Evolutionary conservation across 2,329 filamentous ascomycete species (phyloP).

Genomic region (Beauveria sp.): DNA sequence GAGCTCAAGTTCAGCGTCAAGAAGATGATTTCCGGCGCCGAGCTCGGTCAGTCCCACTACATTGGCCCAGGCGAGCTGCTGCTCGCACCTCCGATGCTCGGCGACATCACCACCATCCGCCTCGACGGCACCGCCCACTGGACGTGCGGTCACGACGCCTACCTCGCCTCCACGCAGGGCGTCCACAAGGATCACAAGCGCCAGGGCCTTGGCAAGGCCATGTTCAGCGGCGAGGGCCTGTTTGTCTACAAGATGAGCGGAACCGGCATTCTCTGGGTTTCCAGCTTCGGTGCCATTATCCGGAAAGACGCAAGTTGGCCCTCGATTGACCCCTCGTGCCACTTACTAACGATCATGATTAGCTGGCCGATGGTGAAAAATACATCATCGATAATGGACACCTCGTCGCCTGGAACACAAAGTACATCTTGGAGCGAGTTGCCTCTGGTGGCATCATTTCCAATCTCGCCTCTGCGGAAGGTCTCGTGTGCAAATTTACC

Average conservation of each 20-base stretch:
- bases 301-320: slow-evolving; percentile 71
- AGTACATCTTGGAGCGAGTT: slow-evolving; percentile 84
- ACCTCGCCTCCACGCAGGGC: slow-evolving; percentile 79
- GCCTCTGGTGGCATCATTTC: slow-evolving; percentile 90
- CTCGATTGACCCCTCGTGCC: slow-evolving; percentile 15
- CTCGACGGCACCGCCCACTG: slow-evolving; percentile 67
- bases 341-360: slow-evolving; percentile 11
- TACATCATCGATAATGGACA: slow-evolving; percentile 94
- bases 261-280: slow-evolving; percentile 76
- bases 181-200: slow-evolving; percentile 80
- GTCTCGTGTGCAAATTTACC: slow-evolving; percentile 88
- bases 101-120: slow-evolving; percentile 77
- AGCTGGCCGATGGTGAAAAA: slow-evolving; percentile 63
- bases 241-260: slow-evolving; percentile 86
- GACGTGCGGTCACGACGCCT: slow-evolving; percentile 81
- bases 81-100: slow-evolving; percentile 70
- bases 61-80: slow-evolving; percentile 88
- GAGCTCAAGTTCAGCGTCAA: slow-evolving; percentile 80
- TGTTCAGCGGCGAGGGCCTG: slow-evolving; percentile 88
- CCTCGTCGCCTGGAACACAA: slow-evolving; percentile 92
- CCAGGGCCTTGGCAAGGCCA: slow-evolving; percentile 79
- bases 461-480: slow-evolving; percentile 73
- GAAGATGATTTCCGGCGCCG: slow-evolving; percentile 77
- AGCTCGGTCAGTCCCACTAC: slow-evolving; percentile 70
- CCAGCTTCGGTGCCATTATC: slow-evolving; percentile 91